Conservation (phyloP, 768 basidiomycete genomes). For the Megacollybia marginata region DNA sequence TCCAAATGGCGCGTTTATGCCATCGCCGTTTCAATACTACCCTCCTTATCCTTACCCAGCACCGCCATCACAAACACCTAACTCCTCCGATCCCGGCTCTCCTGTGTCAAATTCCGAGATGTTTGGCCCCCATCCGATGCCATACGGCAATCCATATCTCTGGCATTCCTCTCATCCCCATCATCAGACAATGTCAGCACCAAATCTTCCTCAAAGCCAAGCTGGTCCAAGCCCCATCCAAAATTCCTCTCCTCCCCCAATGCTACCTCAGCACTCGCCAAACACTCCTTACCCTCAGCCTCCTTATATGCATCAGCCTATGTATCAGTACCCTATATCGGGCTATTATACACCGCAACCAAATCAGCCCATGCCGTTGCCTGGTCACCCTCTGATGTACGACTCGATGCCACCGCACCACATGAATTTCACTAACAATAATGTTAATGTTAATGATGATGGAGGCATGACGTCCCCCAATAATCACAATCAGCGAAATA, state of each 20-base stretch:
- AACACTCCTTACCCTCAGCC: slow-evolving; percentile 4
- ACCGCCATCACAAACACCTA: slow-evolving; percentile 12
- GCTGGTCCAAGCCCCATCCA: slow-evolving; percentile 1
- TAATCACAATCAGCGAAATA: slow-evolving; percentile 3
- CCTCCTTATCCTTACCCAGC: slow-evolving; percentile 29
- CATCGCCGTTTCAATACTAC: slow-evolving; percentile 36
- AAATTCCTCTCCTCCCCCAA: slow-evolving; percentile 3
- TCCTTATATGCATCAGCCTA: slow-evolving; percentile 20
- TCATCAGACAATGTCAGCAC: slow-evolving; percentile 4
- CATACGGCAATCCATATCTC: slow-evolving; percentile 2
- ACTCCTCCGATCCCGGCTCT: slow-evolving; percentile 21
- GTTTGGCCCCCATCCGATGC: slow-evolving; percentile 8
- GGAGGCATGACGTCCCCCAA: slow-evolving; percentile 4
- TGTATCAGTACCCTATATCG: slow-evolving; percentile 28
- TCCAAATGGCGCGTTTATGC: slow-evolving; percentile 21
- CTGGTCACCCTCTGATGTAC: slow-evolving; percentile 14
- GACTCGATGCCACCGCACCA: background rate
- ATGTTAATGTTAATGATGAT: background rate
- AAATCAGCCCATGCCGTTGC: slow-evolving; percentile 17
- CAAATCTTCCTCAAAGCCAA: background rate
- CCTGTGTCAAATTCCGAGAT: slow-evolving; percentile 13
- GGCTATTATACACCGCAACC: slow-evolving; percentile 26
- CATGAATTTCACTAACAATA: background rate
- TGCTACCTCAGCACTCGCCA: slow-evolving; percentile 13
- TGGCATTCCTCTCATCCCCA: slow-evolving; percentile 4